Percentiles rank a stretch among this genome's conserved stretches.
These are phyloP conservation scores for Colletotrichum scovillei DNA, from an alignment of 2,329 filamentous ascomycete genomes.

Conservation along the genomic window DNA sequence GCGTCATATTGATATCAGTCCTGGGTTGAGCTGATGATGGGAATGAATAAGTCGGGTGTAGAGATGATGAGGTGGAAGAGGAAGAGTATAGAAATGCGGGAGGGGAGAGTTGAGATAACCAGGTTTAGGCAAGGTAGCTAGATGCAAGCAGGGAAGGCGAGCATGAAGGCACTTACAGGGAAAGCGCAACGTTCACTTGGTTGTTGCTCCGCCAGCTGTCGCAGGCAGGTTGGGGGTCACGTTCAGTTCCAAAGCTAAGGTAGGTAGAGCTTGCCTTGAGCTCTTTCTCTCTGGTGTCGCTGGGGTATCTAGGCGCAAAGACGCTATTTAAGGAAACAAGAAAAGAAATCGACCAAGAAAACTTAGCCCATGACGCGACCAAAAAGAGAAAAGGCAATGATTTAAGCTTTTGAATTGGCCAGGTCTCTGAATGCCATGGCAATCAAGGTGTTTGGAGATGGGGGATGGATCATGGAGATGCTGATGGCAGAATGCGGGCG, in stretches of 20 bases:
- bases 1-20: constrained; percentile 10
- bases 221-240: background rate
- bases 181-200: constrained; percentile 1
- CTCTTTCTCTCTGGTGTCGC: background rate
- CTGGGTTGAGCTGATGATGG: background rate
- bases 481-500: constrained; percentile 21
- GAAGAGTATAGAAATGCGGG: background rate
- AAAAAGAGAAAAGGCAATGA: background rate
- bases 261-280: background rate
- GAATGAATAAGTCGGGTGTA: background rate
- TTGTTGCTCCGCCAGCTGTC: background rate
- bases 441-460: background rate
- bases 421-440: constrained; percentile 1
- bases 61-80: background rate
- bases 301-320: constrained; percentile 25
- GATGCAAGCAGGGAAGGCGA: background rate
- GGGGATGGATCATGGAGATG: background rate
- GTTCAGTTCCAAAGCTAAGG: background rate
- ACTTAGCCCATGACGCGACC: constrained; percentile 5
- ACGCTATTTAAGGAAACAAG: constrained; percentile 17
- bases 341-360: background rate
- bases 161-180: constrained; percentile 4
- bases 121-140: background rate
- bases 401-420: background rate
- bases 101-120: too few relatives aligned